These are phyloP conservation scores for Globisporangium uncinulatum DNA, from an alignment of 352 stramenopile species.

Conservation along the genomic window DNA sequence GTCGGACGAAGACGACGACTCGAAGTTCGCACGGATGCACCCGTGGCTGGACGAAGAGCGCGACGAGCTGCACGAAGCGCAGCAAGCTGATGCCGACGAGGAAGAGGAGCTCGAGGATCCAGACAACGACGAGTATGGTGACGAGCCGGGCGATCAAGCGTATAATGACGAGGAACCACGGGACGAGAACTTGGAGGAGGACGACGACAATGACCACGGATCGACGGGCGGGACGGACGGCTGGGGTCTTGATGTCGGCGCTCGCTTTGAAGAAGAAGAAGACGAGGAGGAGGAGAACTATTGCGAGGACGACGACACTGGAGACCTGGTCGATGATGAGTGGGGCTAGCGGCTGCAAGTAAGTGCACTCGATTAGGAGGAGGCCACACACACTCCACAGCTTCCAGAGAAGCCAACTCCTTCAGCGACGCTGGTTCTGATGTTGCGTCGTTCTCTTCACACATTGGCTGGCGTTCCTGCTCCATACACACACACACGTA, in stretches of 20 bases:
- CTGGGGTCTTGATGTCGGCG: no score
- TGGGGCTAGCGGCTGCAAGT: no score
- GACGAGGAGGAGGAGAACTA: neutral
- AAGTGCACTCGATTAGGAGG: no score
- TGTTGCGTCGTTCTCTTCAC: no score
- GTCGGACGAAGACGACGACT: conserved; percentile 7
- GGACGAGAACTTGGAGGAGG: no score
- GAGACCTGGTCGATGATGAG: neutral
- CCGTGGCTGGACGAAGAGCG: conserved; percentile 20
- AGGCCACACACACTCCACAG: no score
- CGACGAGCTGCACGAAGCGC: conserved; percentile 15
- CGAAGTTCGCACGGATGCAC: conserved; percentile 13
- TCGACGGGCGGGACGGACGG: neutral
- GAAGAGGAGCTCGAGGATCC: conserved; percentile 11
- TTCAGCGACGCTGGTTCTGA: no score
- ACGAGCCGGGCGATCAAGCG: neutral
- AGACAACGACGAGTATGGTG: conserved; percentile 1
- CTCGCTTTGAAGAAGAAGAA: neutral
- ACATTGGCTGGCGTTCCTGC: no score
- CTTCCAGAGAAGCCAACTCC: no score
- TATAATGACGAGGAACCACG: conserved; percentile 6
- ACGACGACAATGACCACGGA: conserved; percentile 11
- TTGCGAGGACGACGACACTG: neutral
- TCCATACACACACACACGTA: no score
- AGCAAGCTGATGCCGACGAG: conserved; percentile 14